Evolutionary conservation across 176 grass and related monocot species (phyloP), one percentile per base, ranked within the genome.

Genomic region (Areca catechu): DNA sequence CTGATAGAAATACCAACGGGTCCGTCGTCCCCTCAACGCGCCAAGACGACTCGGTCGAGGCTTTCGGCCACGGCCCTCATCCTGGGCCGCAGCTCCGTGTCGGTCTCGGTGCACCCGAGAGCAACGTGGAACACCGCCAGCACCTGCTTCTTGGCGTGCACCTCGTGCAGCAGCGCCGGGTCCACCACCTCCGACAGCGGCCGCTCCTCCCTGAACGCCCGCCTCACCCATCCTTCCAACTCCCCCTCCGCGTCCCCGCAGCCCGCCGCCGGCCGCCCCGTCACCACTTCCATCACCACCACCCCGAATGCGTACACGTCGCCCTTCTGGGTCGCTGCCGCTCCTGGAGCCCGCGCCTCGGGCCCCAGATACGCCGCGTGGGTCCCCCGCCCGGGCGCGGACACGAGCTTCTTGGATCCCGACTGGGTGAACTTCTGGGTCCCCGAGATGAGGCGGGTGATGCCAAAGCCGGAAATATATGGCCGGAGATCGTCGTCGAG

Each of bases 141-240:
- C 34, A 98, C 93, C 78, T 92, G 87, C 76, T 88, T 88, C 84
- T 98, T 98, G 65, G 93, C 93, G 65, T 92, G 93, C 69, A 98
- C 88, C 75, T 98, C 93, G 65, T 80, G 83, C 21, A 98, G 79
- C 73, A 98, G 58, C 48, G 83, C 62, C 17, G 93, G 93, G 81
- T 98, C 93, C 24, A 98, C 93, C 51, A 98, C 87, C 81, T 98
- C 93, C 66, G 83, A 92, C 59, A 98, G 80, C 15, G 93, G 93
- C 59, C 87, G 78, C 70, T 98, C 93, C 77, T 98, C 93, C 79
- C 83, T 83, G 74, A 98, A 98, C 5, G 93, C 87, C 15, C 72
- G 54, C 24, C 93, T 67, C 57, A 98, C 93, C 87, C 93, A 98
- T n/a, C 57, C 73, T 75, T 92, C 93, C 54, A 98, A 60, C 66